Evolutionary conservation across 257 asterid species (phyloP).

Genomic region (Petunia secreta): DNA sequence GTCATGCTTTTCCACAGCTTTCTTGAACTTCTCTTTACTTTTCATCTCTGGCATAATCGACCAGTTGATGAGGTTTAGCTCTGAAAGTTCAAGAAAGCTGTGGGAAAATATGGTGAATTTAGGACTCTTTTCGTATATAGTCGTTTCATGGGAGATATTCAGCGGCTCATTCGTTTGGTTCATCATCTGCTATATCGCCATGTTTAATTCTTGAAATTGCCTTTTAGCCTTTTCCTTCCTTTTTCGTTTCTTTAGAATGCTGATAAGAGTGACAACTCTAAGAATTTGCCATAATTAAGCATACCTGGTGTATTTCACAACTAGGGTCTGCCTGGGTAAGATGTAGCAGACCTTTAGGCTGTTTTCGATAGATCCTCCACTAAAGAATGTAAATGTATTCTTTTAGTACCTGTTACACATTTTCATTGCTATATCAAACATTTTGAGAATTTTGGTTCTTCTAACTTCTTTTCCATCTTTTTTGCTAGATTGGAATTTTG

Average conservation of each 20-base stretch:
- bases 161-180: background rate
- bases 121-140: slow-evolving; percentile 36
- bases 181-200: background rate
- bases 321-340: too few relatives aligned
- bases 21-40: slow-evolving; percentile 68
- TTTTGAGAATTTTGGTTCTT: background rate
- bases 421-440: background rate
- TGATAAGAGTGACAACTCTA: background rate
- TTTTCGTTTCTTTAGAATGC: background rate
- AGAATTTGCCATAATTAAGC: background rate
- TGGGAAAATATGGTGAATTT: slow-evolving; percentile 65
- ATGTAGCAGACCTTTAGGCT: too few relatives aligned
- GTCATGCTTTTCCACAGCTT: slow-evolving; percentile 94
- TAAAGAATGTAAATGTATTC: too few relatives aligned
- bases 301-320: too few relatives aligned
- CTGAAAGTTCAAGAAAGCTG: slow-evolving; percentile 53
- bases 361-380: too few relatives aligned
- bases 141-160: background rate
- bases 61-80: background rate
- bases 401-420: background rate
- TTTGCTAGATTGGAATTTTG: background rate
- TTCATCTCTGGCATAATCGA: background rate
- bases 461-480: background rate
- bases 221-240: background rate
- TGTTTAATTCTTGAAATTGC: background rate